Base-by-base conservation (phyloP, 345 rosid genomes). In the Syzygium jambos region DNA sequence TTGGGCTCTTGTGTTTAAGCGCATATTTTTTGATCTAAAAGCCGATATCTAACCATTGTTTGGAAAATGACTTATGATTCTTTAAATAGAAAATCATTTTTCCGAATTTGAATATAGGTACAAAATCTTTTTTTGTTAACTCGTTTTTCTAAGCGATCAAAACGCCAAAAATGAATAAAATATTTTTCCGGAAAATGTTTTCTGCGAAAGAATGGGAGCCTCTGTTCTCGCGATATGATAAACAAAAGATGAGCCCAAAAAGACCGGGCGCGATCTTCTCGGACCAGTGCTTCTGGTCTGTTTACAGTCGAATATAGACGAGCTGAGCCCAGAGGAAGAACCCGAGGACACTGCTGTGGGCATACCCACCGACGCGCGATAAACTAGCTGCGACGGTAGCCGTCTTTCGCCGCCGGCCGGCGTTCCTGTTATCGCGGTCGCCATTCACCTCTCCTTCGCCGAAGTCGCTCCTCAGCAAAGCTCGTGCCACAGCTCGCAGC, bases 391-490 rank as follows among this genome's bases (percentile, higher is more conserved):
- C 89, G 54, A 90, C 96, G 8, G 85, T 89, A 6, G 92, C 86
- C 1, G 78, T 93, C 87, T n/a, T 89, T 93, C 56, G 16, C 92
- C 88, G 86, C 91, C 29, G 95, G 86, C 91, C 29, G 95, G 98
- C 2, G 91, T 89, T 82, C 91, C 95, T 51, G 88, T 95, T 23
- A 87, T 91, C 43, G 86, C 91, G 54, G 92, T 87, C 84, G 96
- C 95, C 54, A 94, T 96, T 84, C 91, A 94, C 90, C 93, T 93
- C 21, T 94, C 98, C 11, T 89, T 92, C 41, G 93, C 68, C 61
- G 95, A 95, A 59, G 84, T 94, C 41, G 94, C 89, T 61, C 95
- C 98, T 43, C 96, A 94, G 87, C 98, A 56, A 96, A 91, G 95
- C 91, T 87, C 95, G 95, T 46, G 91, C 89, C 86, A 90, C 93